These are phyloP conservation scores for Hepatocystis sp. DNA, from an alignment of 169 alveolate species.

Conservation along the genomic window DNA sequence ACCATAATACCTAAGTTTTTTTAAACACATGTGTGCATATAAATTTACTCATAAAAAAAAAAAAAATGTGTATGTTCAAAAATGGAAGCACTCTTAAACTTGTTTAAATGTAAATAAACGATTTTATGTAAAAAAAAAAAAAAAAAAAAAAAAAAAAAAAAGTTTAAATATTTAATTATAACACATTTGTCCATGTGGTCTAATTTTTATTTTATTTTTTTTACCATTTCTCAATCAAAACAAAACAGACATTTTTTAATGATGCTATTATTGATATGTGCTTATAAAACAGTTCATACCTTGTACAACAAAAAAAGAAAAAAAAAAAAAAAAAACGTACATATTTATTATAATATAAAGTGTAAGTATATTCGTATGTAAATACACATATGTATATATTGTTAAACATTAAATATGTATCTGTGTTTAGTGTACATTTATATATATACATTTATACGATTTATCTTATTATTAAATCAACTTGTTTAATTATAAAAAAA, in stretches of 20 bases:
- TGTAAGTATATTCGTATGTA: not conserved
- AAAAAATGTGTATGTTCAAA: too few species aligned
- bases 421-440: not conserved
- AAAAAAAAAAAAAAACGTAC: not conserved
- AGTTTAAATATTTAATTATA: too few species aligned
- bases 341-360: not conserved
- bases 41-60: too few species aligned
- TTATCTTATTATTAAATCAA: not conserved
- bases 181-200: not conserved
- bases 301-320: not conserved
- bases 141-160: constrained; percentile 1
- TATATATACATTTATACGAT: not conserved
- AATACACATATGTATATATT: too few species aligned
- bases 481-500: not conserved
- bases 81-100: too few species aligned
- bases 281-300: not conserved
- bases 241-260: not conserved
- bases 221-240: not conserved
- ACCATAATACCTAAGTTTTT: too few species aligned
- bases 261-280: not conserved
- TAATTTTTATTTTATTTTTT: not conserved
- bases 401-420: too few species aligned
- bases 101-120: not conserved
- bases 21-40: too few species aligned
- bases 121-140: not conserved